Evolutionary conservation across 2,329 filamentous ascomycete genomes (phyloP), one percentile per base, ranked within the genome.

Genomic region (Fusarium sp.): DNA sequence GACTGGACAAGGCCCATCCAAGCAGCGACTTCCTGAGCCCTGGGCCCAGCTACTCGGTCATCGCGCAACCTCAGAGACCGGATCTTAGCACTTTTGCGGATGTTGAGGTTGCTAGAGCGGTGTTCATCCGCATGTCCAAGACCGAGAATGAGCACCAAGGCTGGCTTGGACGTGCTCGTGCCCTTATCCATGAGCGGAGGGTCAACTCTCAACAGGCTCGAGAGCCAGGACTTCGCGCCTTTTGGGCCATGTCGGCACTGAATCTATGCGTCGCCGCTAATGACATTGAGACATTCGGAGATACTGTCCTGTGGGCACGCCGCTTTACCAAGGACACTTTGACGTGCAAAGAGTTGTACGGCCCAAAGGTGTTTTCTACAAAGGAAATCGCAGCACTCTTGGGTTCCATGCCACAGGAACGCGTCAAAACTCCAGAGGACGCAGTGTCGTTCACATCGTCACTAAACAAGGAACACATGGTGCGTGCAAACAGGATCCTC

Each of bases 241-340:
- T 77, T 24, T 81, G 79, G 79, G 67, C 74, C 9, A 70, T 57
- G 40, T 75, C 79, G 9, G 75, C 81, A 0, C 24, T 82, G 17
- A 71, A 72, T 29, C 70, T 82, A 1, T 76, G 72, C 9, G 70
- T 81, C 4, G 79, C 79, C 5, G 46, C 67, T 2, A 76, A 75
- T 2, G 76, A 79, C 20, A 24, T 79, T 3, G 71, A 75, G 5
- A 51, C 74, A 0, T 53, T 81, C 4, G 58, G 62, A 6, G 74
- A 78, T 6, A 77, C 76, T 1, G 33, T 80, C 4, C 22, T 69
- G 0, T 82, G 80, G 81, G 77, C 78, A 1, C 69, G 71, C 4
- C 77, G 80, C 1, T 82, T 79, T 46, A 76, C 78, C 58, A 80
- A 78, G 22, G 80, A 81, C 36, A 35, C 70, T 1, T 44, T 72